Conservation (phyloP, 495 filamentous ascomycete species). For the Penicillium pancosmium region DNA sequence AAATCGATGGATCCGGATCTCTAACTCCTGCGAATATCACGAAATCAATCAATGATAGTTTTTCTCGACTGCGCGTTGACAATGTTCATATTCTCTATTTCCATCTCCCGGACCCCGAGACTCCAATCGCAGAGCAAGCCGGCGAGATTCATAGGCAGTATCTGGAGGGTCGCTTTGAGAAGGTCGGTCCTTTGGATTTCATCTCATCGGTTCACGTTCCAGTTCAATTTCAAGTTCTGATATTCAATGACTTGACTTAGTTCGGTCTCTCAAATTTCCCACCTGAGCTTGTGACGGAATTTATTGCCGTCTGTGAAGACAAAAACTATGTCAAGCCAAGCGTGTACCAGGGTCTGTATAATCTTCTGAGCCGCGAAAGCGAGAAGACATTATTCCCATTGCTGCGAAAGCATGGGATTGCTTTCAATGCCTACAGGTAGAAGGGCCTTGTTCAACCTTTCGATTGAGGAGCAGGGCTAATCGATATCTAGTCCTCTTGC, state of each 20-base stretch:
- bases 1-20: slow-evolving; percentile 19
- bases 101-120: slow-evolving; percentile 40
- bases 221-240: neutral
- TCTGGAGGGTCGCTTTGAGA: slow-evolving; percentile 26
- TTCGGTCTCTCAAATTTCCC: slow-evolving; percentile 48
- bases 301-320: slow-evolving; percentile 40
- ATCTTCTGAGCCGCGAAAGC: slow-evolving; percentile 35
- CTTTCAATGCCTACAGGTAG: slow-evolving; percentile 49
- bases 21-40: slow-evolving; percentile 26
- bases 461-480: neutral
- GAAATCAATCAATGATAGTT: slow-evolving; percentile 23
- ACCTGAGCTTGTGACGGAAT: slow-evolving; percentile 30
- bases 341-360: slow-evolving; percentile 50
- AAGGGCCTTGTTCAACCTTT: neutral
- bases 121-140: slow-evolving; percentile 40
- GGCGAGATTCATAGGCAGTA: slow-evolving; percentile 37
- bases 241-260: slow-evolving; percentile 11
- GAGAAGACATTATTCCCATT: slow-evolving; percentile 56
- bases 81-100: slow-evolving; percentile 36
- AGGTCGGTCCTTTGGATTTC: slow-evolving; percentile 13
- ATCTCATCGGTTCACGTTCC: neutral
- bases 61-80: slow-evolving; percentile 25
- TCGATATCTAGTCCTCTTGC: slow-evolving; percentile 40
- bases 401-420: slow-evolving; percentile 53
- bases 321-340: slow-evolving; percentile 40